Percentiles rank a stretch among this genome's conserved stretches.
Evolutionary conservation across 805 yeast species (phyloP).

Genomic region (Starmera dryadoides): DNA sequence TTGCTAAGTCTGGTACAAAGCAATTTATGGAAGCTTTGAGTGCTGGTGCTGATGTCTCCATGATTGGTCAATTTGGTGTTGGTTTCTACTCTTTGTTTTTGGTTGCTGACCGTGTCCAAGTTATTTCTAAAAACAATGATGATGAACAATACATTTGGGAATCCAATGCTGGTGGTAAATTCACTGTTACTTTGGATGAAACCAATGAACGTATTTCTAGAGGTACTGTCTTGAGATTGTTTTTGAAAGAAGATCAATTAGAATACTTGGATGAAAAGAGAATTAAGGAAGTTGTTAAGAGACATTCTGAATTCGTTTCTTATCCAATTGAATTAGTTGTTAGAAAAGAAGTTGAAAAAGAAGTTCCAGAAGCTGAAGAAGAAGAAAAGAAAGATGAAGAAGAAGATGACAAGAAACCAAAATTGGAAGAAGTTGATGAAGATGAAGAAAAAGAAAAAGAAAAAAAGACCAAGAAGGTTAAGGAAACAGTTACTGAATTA

Average conservation of each 20-base stretch:
- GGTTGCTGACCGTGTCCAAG: conserved; percentile 98
- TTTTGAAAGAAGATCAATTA: conserved; percentile 97
- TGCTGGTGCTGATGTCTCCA: conserved; percentile 99
- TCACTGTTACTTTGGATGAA: conserved; percentile 90
- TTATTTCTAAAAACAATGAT: conserved; percentile 95
- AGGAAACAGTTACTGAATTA: conserved; percentile 89
- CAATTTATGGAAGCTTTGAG: conserved; percentile 99
- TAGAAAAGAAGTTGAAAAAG: conserved; percentile 98
- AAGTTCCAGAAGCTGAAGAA: conserved; percentile 76
- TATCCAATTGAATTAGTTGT: conserved; percentile 98
- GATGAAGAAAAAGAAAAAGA: conserved; percentile 63
- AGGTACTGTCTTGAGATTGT: conserved; percentile 93
- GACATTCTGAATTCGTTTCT: conserved; percentile 98
- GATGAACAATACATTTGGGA: conserved; percentile 99
- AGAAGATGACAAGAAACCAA: conserved; percentile 63
- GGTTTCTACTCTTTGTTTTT: conserved; percentile 99
- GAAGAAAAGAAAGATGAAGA: conserved; percentile 39
- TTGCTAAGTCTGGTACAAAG: conserved; percentile 99
- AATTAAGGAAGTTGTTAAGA: conserved; percentile 98
- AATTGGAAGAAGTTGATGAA: conserved; percentile 69
- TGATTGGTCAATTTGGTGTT: conserved; percentile 99
- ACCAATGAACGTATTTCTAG: conserved; percentile 80
- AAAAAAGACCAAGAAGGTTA: conserved; percentile 78
- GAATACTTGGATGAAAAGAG: conserved; percentile 99
- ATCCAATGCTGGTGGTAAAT: conserved; percentile 99